Conservation (phyloP, 495 filamentous ascomycete species). For the Talaromyces stipitatus region DNA sequence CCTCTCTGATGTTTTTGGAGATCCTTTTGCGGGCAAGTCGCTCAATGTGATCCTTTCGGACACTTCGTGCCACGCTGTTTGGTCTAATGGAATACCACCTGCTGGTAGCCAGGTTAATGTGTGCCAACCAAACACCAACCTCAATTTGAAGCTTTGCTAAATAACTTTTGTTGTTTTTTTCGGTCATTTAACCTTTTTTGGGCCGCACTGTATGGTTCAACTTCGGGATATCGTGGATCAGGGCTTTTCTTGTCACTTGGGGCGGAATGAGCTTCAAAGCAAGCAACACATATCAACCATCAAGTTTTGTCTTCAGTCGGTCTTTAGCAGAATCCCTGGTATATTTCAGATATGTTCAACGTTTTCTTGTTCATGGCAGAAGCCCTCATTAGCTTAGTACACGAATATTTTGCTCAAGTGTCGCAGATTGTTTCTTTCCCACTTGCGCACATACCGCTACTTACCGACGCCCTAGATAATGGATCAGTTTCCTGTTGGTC, state of each 20-base stretch:
- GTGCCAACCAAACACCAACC: slow-evolving; percentile 27
- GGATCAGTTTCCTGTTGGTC: too few species aligned
- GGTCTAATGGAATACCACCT: slow-evolving; percentile 39
- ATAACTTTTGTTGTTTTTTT: neutral
- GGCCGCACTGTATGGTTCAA: neutral
- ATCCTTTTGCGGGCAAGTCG: slow-evolving; percentile 41
- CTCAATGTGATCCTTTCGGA: slow-evolving; percentile 32
- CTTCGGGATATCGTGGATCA: neutral
- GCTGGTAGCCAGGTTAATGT: slow-evolving; percentile 45
- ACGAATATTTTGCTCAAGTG: neutral
- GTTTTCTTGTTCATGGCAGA: neutral
- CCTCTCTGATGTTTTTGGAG: slow-evolving; percentile 47
- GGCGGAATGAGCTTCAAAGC: neutral
- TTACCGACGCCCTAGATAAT: neutral
- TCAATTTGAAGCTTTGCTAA: slow-evolving; percentile 24
- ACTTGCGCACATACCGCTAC: neutral
- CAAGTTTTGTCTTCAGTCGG: neutral
- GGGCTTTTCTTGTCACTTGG: neutral
- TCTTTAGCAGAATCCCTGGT: too few species aligned
- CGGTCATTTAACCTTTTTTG: neutral
- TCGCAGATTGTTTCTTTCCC: neutral
- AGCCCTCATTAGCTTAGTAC: neutral
- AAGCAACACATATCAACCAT: neutral
- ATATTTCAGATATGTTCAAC: neutral
- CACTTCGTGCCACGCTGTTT: slow-evolving; percentile 37